Evolutionary conservation across 2,329 filamentous ascomycete genomes (phyloP).

Genomic region (Cladophialophora bantiana): DNA sequence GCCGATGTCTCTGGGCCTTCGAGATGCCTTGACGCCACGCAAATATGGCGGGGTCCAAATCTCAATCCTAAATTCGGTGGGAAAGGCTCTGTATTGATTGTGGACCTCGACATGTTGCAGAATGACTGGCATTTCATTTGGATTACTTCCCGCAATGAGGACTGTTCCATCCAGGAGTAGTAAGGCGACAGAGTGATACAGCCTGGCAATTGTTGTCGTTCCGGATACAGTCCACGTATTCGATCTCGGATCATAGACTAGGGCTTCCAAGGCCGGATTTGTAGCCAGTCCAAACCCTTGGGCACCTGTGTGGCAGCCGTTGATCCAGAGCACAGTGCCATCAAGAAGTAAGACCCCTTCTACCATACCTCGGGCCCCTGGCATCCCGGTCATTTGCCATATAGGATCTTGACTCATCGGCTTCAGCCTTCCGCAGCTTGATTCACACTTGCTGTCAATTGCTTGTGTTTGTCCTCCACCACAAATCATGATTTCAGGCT

Average conservation of each 20-base stretch:
- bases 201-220: conserved; percentile 53
- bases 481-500: conserved; percentile 63
- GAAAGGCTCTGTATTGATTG: conserved; percentile 54
- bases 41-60: conserved; percentile 68
- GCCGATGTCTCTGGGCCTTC: conserved; percentile 57
- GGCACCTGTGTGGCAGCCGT: conserved; percentile 64
- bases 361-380: conserved; percentile 63
- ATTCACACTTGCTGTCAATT: conserved; percentile 64
- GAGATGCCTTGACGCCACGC: conserved; percentile 56
- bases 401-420: conserved; percentile 57
- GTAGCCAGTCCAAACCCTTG: conserved; percentile 67
- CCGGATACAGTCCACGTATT: conserved; percentile 58
- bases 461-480: conserved; percentile 68
- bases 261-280: conserved; percentile 61
- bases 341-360: conserved; percentile 67
- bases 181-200: conserved; percentile 68
- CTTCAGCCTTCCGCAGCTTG: conserved; percentile 64
- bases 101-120: conserved; percentile 47
- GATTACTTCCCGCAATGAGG: conserved; percentile 67
- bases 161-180: conserved; percentile 67
- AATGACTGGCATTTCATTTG: conserved; percentile 64
- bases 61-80: conserved; percentile 68
- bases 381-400: conserved; percentile 68
- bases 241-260: conserved; percentile 65
- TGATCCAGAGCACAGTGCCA: conserved; percentile 66